phyloP scores from a whole-genome alignment of 768 basidiomycete species.

The Fomitopsis serialis region DNA sequence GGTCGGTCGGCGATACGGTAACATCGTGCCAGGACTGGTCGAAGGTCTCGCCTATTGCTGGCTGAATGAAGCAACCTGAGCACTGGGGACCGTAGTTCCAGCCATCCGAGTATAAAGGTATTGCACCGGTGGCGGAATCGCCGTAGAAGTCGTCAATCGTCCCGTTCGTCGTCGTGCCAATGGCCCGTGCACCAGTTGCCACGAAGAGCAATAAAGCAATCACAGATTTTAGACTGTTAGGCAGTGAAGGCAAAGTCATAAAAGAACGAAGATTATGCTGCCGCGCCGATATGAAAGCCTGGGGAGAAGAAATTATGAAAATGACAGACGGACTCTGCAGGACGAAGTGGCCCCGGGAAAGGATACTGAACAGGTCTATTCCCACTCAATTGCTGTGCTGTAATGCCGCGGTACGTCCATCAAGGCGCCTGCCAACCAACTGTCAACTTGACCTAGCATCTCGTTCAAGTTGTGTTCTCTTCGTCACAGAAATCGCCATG shows the following conservation, averaged over 20 bases:
- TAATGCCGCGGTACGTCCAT: too few relatives aligned
- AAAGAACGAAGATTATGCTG: too few relatives aligned
- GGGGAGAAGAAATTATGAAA: neutral
- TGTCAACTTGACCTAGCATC: too few relatives aligned
- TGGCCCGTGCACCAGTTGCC: neutral
- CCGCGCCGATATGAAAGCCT: too few relatives aligned
- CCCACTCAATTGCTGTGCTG: too few relatives aligned
- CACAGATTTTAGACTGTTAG: neutral
- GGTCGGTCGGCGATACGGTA: slow-evolving; percentile 2
- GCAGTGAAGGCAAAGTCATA: neutral
- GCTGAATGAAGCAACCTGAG: slow-evolving; percentile 5
- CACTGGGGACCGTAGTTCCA: slow-evolving; percentile 10
- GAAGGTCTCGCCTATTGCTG: neutral
- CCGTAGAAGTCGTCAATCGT: slow-evolving; percentile 15
- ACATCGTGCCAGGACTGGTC: slow-evolving; percentile 11
- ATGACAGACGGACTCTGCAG: too few relatives aligned
- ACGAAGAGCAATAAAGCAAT: neutral
- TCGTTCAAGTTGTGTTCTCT: too few relatives aligned
- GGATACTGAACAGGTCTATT: too few relatives aligned
- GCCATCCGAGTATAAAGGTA: slow-evolving; percentile 1
- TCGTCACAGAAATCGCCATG: too few relatives aligned
- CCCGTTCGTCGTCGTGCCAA: too few relatives aligned
- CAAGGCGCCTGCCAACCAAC: too few relatives aligned
- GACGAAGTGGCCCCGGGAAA: too few relatives aligned
- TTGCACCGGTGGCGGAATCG: slow-evolving; percentile 8